Evolutionary conservation across 495 filamentous ascomycete species (phyloP), one percentile per base, ranked within the genome.

Genomic region (Tirmania nivea): DNA sequence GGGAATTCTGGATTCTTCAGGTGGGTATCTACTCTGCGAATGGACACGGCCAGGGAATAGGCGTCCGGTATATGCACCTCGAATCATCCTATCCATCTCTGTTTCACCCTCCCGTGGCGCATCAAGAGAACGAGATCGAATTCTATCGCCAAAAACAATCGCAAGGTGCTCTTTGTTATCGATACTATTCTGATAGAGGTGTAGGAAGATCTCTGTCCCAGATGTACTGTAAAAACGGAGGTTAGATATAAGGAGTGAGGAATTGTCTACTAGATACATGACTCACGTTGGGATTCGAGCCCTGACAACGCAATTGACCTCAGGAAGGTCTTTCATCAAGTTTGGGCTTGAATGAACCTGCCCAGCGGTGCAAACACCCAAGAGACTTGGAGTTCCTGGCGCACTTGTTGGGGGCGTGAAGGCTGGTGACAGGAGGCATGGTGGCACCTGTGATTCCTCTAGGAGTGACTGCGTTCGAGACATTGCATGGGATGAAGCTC

Each of bases 101-200:
- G 86, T 90, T 69, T 97, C 90, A 11, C 90, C 90, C 10, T 83
- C 80, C 36, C 83, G 71, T 36, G 78, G 77, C 31, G 78, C 75
- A 66, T 96, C 86, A 35, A 97, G 71, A 21, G 79, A 85, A 51
- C 71, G 73, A 59, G 80, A 86, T 48, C 92, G 74, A 58, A 97
- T 96, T 25, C 75, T 72, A 52, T 78, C 73, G 3, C 90, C 90
- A 64, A 97, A 97, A 1, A 96, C 90, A 57, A 97, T 96, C n/a
- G 90, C 90, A 37, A 96, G 69, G 67, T 97, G 90, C 63, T 97
- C 90, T 68, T 97, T 97, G 52, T 81, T 83, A 65, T 97, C 90
- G 17, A 86, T 73, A 59, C 81, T 81, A 67, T 96, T 97, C 50
- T 79, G 80, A 68, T 96, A 97, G 3, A 97, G 73, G 65, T 97